Evolutionary conservation across 1,139 yeast genomes (phyloP), one percentile per base, ranked within the genome.

Genomic region (Taphrina flavorubra): DNA sequence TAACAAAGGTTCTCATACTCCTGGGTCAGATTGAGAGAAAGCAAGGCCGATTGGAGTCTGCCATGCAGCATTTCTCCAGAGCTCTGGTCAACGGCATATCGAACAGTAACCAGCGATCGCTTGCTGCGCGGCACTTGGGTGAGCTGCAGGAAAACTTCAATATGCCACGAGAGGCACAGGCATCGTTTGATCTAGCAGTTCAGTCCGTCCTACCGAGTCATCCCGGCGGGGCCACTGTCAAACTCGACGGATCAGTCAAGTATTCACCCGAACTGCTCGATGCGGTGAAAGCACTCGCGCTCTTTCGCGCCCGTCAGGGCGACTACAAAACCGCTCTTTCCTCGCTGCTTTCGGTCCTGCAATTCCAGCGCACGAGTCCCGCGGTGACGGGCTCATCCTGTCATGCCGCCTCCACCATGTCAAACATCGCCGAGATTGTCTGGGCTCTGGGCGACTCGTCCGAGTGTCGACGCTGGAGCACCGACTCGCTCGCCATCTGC

Each of bases 361-460:
- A 63, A 46, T 63, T 39, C 42, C 55, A 63, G 42, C 42, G 59
- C 5, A 53, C 42, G 8, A 47, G 44, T 36, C 67, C 67, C 10
- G 47, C 49, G 4, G 51, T 51, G n/a, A 47, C 67, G 6, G 47
- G 47, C 6, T 42, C 56, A 14, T 44, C 67, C 36, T 63, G 67
- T 1, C 61, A 63, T 14, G 20, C 67, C 11, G 67, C 67, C 2
- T 42, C 61, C 10, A 63, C 67, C 46, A 63, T 63, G 67, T 44
- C 67, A 34, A 63, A 63, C 56, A 63, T 63, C 18, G 60, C 67
- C 13, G 67, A 63, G 25, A 13, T 63, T 11, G 67, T 63, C 1
- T 55, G 60, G 67, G 67, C 67, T 11, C 61, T 63, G 14, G 67
- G 67, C 31, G 59, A 57, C 25, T 11, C 18, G 34, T 18, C 46